Conservation (phyloP, 768 basidiomycete genomes). For the Daedaleopsis nitida region DNA sequence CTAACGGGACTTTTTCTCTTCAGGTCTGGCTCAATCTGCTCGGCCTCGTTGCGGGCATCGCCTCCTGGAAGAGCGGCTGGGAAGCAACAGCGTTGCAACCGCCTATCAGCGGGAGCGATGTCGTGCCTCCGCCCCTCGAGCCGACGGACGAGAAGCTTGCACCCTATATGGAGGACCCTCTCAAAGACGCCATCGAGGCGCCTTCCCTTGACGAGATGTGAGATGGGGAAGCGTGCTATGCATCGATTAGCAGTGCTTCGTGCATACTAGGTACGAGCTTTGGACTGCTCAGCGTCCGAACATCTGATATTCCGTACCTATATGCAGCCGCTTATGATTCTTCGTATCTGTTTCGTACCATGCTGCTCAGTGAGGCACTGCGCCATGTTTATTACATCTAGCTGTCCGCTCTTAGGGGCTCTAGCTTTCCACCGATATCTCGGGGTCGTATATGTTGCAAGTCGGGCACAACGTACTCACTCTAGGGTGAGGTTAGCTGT, state of each 20-base stretch:
- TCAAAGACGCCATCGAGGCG: slow-evolving; percentile 16
- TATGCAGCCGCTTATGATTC: too few species aligned
- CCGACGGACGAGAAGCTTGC: slow-evolving; percentile 14
- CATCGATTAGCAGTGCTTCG: not conserved
- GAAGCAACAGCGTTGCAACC: slow-evolving; percentile 59
- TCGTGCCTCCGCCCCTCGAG: slow-evolving; percentile 9
- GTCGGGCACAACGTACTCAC: not conserved
- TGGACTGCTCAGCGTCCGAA: too few species aligned
- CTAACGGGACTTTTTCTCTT: slow-evolving; percentile 13
- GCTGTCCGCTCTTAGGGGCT: too few species aligned
- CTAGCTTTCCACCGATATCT: too few species aligned
- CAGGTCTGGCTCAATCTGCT: slow-evolving; percentile 45
- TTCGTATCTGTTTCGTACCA: too few species aligned
- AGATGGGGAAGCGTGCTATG: not conserved
- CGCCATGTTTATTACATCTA: too few species aligned
- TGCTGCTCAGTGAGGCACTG: too few species aligned
- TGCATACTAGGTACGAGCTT: not conserved
- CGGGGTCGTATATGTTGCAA: too few species aligned
- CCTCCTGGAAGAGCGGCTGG: slow-evolving; percentile 72
- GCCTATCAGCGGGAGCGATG: slow-evolving; percentile 6
- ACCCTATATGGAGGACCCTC: slow-evolving; percentile 10
- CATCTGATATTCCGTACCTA: too few species aligned
- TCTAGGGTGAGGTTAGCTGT: not conserved
- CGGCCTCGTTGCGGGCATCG: slow-evolving; percentile 51
- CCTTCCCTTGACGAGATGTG: slow-evolving; percentile 13